Percentiles rank a stretch among this genome's conserved stretches.
Evolutionary conservation across 2,329 filamentous ascomycete species (phyloP).

Genomic region (Trichoderma pleuroti): DNA sequence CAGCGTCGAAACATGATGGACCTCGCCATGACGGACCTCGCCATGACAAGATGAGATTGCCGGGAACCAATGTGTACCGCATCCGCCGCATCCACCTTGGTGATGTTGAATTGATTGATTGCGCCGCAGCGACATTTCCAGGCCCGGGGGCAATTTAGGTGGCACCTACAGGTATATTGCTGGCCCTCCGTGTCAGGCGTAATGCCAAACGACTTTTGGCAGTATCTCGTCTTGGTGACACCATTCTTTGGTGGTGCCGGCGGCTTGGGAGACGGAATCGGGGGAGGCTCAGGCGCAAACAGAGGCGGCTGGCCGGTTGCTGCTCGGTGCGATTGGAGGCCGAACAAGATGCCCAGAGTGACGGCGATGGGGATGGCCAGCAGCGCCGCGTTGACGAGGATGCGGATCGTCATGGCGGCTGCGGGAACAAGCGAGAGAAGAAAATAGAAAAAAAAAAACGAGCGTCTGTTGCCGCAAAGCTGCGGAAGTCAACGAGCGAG

Average conservation of each 20-base stretch:
- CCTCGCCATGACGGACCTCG: background rate
- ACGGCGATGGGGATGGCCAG: conserved; percentile 48
- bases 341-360: conserved; percentile 48
- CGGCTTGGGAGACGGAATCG: background rate
- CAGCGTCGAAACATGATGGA: background rate
- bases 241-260: conserved; percentile 19
- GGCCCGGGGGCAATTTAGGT: background rate
- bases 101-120: background rate
- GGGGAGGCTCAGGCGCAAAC: conserved; percentile 33
- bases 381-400: conserved; percentile 49
- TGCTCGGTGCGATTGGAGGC: conserved; percentile 43
- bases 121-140: background rate
- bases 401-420: conserved; percentile 36
- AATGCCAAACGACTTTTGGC: conserved; percentile 45
- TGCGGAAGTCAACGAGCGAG: conserved; percentile 14
- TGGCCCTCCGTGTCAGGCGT: conserved; percentile 41
- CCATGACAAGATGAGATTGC: background rate
- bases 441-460: conserved; percentile 1
- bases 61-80: background rate
- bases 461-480: conserved; percentile 18
- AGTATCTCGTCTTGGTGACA: conserved; percentile 31
- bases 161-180: conserved; percentile 45
- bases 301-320: conserved; percentile 43
- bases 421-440: background rate
- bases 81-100: background rate